Base-by-base conservation (phyloP, 495 filamentous ascomycete species). In the Talaromyces wortmannii region DNA sequence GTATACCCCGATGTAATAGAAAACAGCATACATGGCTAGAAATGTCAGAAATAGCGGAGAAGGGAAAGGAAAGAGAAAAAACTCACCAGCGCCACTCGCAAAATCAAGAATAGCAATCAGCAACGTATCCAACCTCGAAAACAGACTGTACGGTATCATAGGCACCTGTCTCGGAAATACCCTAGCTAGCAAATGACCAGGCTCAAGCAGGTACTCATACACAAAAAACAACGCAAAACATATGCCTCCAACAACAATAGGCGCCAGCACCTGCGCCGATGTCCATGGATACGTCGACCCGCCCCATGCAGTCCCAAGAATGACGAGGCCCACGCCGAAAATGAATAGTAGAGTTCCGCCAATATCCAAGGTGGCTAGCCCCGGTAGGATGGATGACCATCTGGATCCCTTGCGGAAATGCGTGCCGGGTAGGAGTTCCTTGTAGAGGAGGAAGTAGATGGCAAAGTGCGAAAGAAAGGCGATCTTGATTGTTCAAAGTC, bases 1-100 rank as follows among this genome's bases (percentile, higher is more conserved):
- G 64, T 84, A 86, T 10, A 83, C 63, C 32, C 75, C 74, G 59
- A 84, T 76, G 57, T 82, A 85, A 62, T 86, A 86, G 62, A 83
- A 79, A 30, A 83, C 73, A 11, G 73, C 69, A 59, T 74, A 78
- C 60, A 77, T 68, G 15, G 67, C 63, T 57, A 59, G 10, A 7
- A 15, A 12, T 30, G 45, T 61, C 31, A 61, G 56, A 17, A 15
- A 15, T 1, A 12, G 46, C 31, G 7, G 15, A 47, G 31, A n/a
- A n/a, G 5, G 52, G 57, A 17, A 12, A 45, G 31, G 16, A 48
- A 49, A 67, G 66, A 57, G 11, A 45, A 45, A 46, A 13, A 65
- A 77, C 61, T 76, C 74, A 53, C 72, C 73, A 63, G 78, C 74
- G 7, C 81, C 81, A 3, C 74, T 69, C 7, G 72, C 61, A 48